A percentile compares a stretch with the other conserved stretches of the same genome.
phyloP scores from a whole-genome alignment of 495 filamentous ascomycete genomes.

The Lophiotrema nucula region DNA sequence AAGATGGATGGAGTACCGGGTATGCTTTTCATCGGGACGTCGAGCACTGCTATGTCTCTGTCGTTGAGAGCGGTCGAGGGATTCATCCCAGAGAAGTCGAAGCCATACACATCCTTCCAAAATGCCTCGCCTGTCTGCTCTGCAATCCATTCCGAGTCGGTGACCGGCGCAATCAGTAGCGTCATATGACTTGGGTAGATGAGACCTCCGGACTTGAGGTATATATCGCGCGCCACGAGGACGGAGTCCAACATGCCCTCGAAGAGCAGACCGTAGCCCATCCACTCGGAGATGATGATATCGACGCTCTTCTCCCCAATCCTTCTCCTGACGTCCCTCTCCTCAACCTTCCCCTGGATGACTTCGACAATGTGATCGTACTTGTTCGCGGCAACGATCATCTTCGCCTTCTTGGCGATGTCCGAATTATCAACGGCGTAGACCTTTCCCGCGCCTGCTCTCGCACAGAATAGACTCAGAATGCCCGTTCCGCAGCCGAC shows the following conservation, averaged over 20 bases:
- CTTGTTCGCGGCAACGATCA: conserved; percentile 80
- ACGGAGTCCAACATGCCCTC: conserved; percentile 96
- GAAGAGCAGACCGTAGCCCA: conserved; percentile 92
- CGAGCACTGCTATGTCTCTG: conserved; percentile 54
- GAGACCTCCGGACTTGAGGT: conserved; percentile 70
- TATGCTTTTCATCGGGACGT: conserved; percentile 46
- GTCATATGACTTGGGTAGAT: conserved; percentile 92
- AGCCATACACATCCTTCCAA: conserved; percentile 41
- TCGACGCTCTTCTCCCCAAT: conserved; percentile 64
- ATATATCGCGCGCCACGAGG: conserved; percentile 80
- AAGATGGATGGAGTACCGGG: conserved; percentile 53
- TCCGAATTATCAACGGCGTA: conserved; percentile 92
- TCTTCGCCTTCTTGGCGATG: conserved; percentile 83
- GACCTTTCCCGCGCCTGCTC: conserved; percentile 84
- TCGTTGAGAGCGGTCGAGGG: conserved; percentile 3
- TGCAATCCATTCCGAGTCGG: conserved; percentile 71
- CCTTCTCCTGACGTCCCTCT: conserved; percentile 69
- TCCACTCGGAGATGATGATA: conserved; percentile 96
- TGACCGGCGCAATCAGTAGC: conserved; percentile 79
- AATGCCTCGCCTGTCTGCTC: conserved; percentile 30
- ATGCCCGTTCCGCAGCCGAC: conserved; percentile 93
- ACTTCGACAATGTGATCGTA: conserved; percentile 76
- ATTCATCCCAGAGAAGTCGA: conserved; percentile 39
- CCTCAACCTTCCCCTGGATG: conserved; percentile 89
- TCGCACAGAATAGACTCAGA: conserved; percentile 90